Evolutionary conservation across 208 protist species (phyloP).

Genomic region (Sergeia podlipaevii): DNA sequence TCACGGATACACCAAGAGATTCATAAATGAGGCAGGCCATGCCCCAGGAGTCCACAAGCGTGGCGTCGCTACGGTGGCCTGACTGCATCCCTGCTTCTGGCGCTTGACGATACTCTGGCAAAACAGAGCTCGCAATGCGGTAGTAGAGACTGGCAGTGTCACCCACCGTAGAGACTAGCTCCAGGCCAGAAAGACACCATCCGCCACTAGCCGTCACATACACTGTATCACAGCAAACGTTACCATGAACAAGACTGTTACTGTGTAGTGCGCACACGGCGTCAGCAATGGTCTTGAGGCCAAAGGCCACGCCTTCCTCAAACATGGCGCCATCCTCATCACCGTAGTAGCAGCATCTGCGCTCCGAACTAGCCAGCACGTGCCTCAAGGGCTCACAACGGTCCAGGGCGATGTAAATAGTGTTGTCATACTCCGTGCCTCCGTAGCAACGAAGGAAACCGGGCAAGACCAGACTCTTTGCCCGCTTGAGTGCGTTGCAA

Average conservation of each 20-base stretch:
- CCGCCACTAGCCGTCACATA: slow-evolving; percentile 62
- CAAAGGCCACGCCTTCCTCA: slow-evolving; percentile 54
- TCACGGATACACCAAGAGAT: slow-evolving; percentile 27
- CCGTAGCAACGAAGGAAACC: slow-evolving; percentile 72
- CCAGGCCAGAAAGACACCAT: slow-evolving; percentile 82
- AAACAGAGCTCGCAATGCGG: background rate
- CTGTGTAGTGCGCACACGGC: slow-evolving; percentile 65
- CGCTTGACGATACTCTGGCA: slow-evolving; percentile 14
- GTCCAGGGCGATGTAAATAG: slow-evolving; percentile 84
- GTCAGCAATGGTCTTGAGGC: slow-evolving; percentile 39
- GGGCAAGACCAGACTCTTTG: slow-evolving; percentile 73
- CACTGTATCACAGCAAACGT: slow-evolving; percentile 59
- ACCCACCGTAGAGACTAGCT: slow-evolving; percentile 37
- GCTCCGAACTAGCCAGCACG: slow-evolving; percentile 25
- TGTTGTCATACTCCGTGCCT: slow-evolving; percentile 60
- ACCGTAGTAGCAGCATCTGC: slow-evolving; percentile 23
- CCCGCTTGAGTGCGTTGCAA: slow-evolving; percentile 55
- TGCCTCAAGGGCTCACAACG: slow-evolving; percentile 46
- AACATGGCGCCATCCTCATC: slow-evolving; percentile 9
- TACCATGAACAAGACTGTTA: slow-evolving; percentile 78
- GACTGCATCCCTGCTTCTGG: slow-evolving; percentile 17
- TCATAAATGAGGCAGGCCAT: slow-evolving; percentile 76
- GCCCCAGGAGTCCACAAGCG: slow-evolving; percentile 73
- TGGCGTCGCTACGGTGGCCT: slow-evolving; percentile 7
- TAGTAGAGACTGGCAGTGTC: slow-evolving; percentile 16